Conservation (phyloP, 176 grass and related monocot genomes). For the Musa itinerans region DNA sequence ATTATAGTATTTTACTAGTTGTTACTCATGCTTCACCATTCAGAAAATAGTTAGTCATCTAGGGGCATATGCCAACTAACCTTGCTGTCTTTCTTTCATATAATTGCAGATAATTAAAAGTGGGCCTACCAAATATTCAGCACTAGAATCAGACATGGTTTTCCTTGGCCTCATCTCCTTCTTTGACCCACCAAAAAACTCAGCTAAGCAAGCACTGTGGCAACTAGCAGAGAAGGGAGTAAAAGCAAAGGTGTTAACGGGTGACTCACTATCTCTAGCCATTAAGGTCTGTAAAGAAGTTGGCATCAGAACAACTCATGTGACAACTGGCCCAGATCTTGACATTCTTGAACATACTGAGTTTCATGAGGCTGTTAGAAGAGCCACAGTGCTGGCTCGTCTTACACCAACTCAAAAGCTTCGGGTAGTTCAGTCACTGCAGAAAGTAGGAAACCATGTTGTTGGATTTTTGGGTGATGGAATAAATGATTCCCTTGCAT, state of each 20-base stretch:
- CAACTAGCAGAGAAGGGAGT: constrained; percentile 34
- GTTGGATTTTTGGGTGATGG: constrained; percentile 38
- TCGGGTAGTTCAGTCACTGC: constrained; percentile 31
- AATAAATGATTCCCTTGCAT: constrained; percentile 38
- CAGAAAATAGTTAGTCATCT: no score
- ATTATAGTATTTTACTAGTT: no score
- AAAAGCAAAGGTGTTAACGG: constrained; percentile 36
- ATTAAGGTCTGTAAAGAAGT: constrained; percentile 39
- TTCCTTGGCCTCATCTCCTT: constrained; percentile 38
- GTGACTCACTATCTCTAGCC: constrained; percentile 32
- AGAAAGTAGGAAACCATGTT: constrained; percentile 34
- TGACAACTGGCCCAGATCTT: constrained; percentile 26
- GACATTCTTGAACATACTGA: constrained; percentile 21
- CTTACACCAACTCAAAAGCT: constrained; percentile 39
- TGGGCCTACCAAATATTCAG: constrained; percentile 3
- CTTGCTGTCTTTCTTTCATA: background rate
- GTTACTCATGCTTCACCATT: no score
- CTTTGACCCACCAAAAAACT: constrained; percentile 36
- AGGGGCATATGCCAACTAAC: no score
- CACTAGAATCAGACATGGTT: constrained; percentile 31
- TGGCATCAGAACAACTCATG: constrained; percentile 31
- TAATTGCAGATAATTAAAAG: constrained; percentile 13
- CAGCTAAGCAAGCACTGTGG: constrained; percentile 29
- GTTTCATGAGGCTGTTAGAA: constrained; percentile 30
- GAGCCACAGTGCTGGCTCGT: constrained; percentile 32